A percentile compares a stretch with the other conserved stretches of the same genome.
Conservation (phyloP, 306 rosid genomes). For the Trifolium dubium region DNA sequence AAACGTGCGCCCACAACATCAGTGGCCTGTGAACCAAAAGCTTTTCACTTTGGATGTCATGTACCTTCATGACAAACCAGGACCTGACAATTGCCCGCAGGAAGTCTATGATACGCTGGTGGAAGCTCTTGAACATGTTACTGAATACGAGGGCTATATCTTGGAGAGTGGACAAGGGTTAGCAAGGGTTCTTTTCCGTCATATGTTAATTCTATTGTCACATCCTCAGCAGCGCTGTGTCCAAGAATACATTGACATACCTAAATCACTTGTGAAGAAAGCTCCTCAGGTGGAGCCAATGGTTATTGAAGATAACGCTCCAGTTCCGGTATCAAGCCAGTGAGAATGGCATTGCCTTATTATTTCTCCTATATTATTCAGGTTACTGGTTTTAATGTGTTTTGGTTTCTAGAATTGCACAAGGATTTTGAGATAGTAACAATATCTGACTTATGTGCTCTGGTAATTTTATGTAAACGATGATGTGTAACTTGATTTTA, state of each 20-base stretch:
- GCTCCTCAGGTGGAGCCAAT: constrained; percentile 56
- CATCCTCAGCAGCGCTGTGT: constrained; percentile 94
- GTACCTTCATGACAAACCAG: constrained; percentile 96
- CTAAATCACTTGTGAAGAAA: constrained; percentile 75
- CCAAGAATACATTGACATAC: constrained; percentile 76
- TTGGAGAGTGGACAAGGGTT: constrained; percentile 91
- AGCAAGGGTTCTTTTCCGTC: constrained; percentile 72
- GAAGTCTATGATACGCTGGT: constrained; percentile 82
- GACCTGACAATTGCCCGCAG: constrained; percentile 95
- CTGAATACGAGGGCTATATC: constrained; percentile 91
- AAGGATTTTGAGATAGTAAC: constrained; percentile 26
- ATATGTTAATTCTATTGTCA: constrained; percentile 60
- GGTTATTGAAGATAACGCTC: constrained; percentile 58
- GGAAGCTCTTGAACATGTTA: constrained; percentile 85
- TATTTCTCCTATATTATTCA: constrained; percentile 16
- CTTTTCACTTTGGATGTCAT: constrained; percentile 84
- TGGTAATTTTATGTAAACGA: constrained; percentile 39
- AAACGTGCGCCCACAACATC: constrained; percentile 66
- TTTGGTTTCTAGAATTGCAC: constrained; percentile 30
- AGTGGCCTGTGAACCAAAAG: constrained; percentile 80
- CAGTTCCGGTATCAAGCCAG: constrained; percentile 56
- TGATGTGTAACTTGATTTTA: constrained; percentile 14
- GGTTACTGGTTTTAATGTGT: constrained; percentile 35
- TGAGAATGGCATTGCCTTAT: constrained; percentile 42
- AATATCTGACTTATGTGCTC: constrained; percentile 11